phyloP scores from a whole-genome alignment of 352 stramenopile genomes.

The Pythium dissimile region DNA sequence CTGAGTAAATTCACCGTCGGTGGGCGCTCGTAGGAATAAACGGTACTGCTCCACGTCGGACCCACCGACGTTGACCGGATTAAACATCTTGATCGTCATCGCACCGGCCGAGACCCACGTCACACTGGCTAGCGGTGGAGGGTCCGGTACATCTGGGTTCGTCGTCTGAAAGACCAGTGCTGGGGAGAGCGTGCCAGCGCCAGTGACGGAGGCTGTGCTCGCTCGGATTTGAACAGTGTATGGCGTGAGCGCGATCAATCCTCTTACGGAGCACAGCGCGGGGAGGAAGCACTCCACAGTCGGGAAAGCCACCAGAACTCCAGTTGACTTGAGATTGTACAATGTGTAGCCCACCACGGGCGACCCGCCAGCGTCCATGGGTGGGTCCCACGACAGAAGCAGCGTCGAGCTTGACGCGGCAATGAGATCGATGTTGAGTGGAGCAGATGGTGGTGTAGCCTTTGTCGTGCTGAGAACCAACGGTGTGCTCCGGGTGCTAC shows the following conservation, averaged over 20 bases:
- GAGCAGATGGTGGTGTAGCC: constrained; percentile 26
- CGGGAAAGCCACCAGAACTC: constrained; percentile 17
- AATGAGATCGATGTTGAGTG: constrained; percentile 28
- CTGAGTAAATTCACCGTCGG: constrained; percentile 20
- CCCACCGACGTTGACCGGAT: constrained; percentile 42
- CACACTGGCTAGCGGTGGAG: constrained; percentile 30
- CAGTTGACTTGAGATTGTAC: constrained; percentile 27
- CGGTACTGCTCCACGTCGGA: constrained; percentile 38
- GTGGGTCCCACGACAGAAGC: constrained; percentile 40
- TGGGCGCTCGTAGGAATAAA: constrained; percentile 30
- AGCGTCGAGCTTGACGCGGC: constrained; percentile 36
- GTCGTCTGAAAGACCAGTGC: constrained; percentile 27
- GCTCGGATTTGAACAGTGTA: constrained; percentile 46
- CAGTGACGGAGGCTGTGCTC: constrained; percentile 20
- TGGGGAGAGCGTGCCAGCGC: constrained; percentile 29
- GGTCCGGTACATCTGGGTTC: constrained; percentile 36
- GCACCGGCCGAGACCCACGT: constrained; percentile 39
- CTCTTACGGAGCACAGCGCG: constrained; percentile 38
- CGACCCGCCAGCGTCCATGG: constrained; percentile 46
- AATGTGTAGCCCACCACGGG: constrained; percentile 44
- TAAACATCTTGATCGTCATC: constrained; percentile 52
- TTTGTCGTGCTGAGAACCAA: constrained; percentile 26
- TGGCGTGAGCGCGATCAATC: constrained; percentile 31
- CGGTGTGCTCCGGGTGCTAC: constrained; percentile 18
- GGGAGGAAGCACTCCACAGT: constrained; percentile 23